A percentile compares a stretch with the other conserved stretches of the same genome.
phyloP scores from a whole-genome alignment of 352 stramenopile genomes.

The Plasmopara viticola region DNA sequence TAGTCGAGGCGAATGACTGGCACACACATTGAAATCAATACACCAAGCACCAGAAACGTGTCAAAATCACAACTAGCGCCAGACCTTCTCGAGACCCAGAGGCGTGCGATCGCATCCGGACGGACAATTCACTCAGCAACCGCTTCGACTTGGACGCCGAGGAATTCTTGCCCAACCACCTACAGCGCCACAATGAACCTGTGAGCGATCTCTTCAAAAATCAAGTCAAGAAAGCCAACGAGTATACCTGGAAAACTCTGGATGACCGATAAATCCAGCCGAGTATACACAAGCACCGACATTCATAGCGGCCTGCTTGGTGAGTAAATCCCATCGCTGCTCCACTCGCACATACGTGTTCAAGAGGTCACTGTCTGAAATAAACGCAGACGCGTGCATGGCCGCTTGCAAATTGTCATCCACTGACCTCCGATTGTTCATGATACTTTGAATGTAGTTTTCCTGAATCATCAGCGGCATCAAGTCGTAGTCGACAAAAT shows the following conservation, averaged over 20 bases:
- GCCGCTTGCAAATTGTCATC: slow-evolving; percentile 78
- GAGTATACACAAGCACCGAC: slow-evolving; percentile 80
- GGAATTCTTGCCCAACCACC: slow-evolving; percentile 98
- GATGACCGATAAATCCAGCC: slow-evolving; percentile 82
- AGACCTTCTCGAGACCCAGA: slow-evolving; percentile 81
- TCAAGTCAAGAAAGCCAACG: neutral
- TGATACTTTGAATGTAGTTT: slow-evolving; percentile 82
- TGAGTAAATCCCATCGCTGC: slow-evolving; percentile 94
- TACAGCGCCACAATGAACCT: slow-evolving; percentile 19
- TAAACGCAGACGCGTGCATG: slow-evolving; percentile 89
- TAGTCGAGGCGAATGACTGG: slow-evolving; percentile 85
- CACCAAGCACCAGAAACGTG: neutral
- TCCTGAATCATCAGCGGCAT: slow-evolving; percentile 96
- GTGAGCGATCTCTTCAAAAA: too few relatives aligned
- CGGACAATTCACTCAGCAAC: slow-evolving; percentile 91
- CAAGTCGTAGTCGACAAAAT: slow-evolving; percentile 98
- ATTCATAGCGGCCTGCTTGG: slow-evolving; percentile 87
- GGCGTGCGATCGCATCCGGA: slow-evolving; percentile 89
- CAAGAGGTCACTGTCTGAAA: slow-evolving; percentile 80
- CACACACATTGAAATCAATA: slow-evolving; percentile 1
- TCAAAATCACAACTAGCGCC: neutral
- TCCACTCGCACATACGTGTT: slow-evolving; percentile 73
- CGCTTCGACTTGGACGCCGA: slow-evolving; percentile 91
- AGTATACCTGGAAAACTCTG: slow-evolving; percentile 85
- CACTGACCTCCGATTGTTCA: slow-evolving; percentile 57